Conservation (phyloP, 495 filamentous ascomycete species). For the Acidomyces sp. region DNA sequence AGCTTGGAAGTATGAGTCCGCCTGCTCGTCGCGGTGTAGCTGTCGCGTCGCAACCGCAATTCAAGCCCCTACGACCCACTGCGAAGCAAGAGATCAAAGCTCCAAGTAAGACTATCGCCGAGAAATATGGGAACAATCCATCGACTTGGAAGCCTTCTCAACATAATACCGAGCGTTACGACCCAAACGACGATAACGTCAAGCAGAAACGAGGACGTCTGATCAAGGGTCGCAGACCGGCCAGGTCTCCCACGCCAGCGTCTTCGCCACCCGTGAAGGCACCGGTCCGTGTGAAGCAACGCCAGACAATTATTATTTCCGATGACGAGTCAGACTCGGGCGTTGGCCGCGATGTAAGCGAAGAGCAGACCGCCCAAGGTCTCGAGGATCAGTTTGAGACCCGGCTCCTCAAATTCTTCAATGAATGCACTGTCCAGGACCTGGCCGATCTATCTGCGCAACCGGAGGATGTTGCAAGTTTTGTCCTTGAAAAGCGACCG, state of each 20-base stretch:
- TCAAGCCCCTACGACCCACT: constrained; percentile 3
- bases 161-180: constrained; percentile 7
- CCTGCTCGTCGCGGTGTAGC: constrained; percentile 14
- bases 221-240: constrained; percentile 45
- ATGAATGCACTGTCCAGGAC: constrained; percentile 56
- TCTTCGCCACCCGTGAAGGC: constrained; percentile 23
- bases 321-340: constrained; percentile 45
- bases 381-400: constrained; percentile 28
- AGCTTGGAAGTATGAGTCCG: constrained; percentile 21
- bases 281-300: background rate
- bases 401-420: constrained; percentile 68
- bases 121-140: constrained; percentile 46
- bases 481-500: constrained; percentile 48
- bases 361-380: constrained; percentile 28
- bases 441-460: constrained; percentile 66
- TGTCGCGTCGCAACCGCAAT: constrained; percentile 1
- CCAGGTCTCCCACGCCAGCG: constrained; percentile 32
- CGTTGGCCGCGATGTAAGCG: constrained; percentile 36
- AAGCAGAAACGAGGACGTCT: constrained; percentile 38
- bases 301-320: constrained; percentile 5
- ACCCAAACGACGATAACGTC: constrained; percentile 17
- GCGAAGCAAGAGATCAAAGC: constrained; percentile 51
- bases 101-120: constrained; percentile 42
- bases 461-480: constrained; percentile 49
- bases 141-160: constrained; percentile 11